Conservation (phyloP, 140 eudicot genomes). For the Senecio squalidus region DNA sequence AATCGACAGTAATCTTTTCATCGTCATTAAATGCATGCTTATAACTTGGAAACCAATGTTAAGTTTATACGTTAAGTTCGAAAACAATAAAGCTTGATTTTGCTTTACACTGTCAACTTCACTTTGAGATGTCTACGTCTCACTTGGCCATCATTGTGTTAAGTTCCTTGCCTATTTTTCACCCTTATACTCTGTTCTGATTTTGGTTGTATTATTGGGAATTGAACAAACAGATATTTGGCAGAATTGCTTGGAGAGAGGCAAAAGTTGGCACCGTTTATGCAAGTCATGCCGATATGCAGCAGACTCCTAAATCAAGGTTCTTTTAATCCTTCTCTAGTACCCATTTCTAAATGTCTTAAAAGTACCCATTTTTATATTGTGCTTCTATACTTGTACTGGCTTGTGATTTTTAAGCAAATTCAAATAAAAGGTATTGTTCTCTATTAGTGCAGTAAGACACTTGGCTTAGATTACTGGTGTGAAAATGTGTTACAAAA, state of each 20-base stretch:
- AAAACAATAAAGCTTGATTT: too few relatives aligned
- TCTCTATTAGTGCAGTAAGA: not conserved
- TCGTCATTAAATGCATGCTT: not conserved
- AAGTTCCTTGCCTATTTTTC: not conserved
- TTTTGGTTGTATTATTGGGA: constrained; percentile 11
- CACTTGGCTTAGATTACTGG: not conserved
- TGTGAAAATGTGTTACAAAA: not conserved
- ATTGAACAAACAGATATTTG: constrained; percentile 45
- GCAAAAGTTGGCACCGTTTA: constrained; percentile 72
- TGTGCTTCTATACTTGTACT: not conserved
- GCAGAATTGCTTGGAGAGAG: constrained; percentile 79
- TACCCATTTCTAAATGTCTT: constrained; percentile 1
- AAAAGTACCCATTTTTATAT: not conserved
- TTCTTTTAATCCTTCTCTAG: constrained; percentile 19
- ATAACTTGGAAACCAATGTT: not conserved
- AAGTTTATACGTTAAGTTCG: too few relatives aligned
- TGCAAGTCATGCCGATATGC: constrained; percentile 72
- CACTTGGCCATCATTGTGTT: not conserved
- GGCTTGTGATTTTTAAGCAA: not conserved
- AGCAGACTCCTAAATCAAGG: constrained; percentile 81
- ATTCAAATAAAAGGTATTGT: not conserved
- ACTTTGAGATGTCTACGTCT: not conserved
- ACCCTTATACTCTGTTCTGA: constrained; percentile 1
- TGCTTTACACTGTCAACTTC: too few relatives aligned
- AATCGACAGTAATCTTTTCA: not conserved